Conservation (phyloP, 2,329 filamentous ascomycete species). For the Stagonosporopsis chrysanthemi region DNA sequence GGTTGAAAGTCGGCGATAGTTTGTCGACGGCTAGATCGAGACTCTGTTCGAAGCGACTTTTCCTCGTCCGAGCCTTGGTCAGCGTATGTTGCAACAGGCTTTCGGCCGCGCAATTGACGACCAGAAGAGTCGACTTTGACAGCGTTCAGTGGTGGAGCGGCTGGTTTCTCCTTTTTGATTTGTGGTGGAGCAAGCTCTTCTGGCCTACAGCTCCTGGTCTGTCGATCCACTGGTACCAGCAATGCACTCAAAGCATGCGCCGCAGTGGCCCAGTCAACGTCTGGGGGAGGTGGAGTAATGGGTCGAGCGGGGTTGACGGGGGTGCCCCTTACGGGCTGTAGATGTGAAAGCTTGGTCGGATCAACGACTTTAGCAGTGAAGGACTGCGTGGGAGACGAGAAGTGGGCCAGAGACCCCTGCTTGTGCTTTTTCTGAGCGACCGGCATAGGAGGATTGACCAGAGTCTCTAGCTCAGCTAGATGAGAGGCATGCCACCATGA, state of each 20-base stretch:
- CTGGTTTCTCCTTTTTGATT: constrained; percentile 62
- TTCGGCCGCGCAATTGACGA: constrained; percentile 77
- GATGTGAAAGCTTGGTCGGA: constrained; percentile 69
- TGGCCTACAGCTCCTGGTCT: constrained; percentile 76
- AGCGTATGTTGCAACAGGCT: constrained; percentile 60
- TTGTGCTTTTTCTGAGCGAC: constrained; percentile 67
- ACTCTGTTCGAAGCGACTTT: constrained; percentile 34
- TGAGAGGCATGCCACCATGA: constrained; percentile 55
- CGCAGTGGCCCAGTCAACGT: constrained; percentile 86
- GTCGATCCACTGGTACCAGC: constrained; percentile 77
- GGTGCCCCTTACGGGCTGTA: constrained; percentile 56
- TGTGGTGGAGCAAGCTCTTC: constrained; percentile 75
- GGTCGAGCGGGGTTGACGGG: constrained; percentile 50
- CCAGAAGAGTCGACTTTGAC: constrained; percentile 55
- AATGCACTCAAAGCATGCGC: constrained; percentile 82
- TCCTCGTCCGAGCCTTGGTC: constrained; percentile 57
- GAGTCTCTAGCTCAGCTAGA: constrained; percentile 44
- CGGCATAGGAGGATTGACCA: constrained; percentile 41
- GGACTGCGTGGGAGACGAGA: constrained; percentile 86
- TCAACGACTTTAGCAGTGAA: constrained; percentile 82
- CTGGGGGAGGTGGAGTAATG: constrained; percentile 75
- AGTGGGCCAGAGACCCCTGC: constrained; percentile 70
- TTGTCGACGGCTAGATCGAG: constrained; percentile 43
- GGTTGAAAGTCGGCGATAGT: constrained; percentile 52
- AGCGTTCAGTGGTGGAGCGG: constrained; percentile 41